Evolutionary conservation across 768 basidiomycete genomes (phyloP), one percentile per base, ranked within the genome.

Genomic region (Pisolithus tinctorius): DNA sequence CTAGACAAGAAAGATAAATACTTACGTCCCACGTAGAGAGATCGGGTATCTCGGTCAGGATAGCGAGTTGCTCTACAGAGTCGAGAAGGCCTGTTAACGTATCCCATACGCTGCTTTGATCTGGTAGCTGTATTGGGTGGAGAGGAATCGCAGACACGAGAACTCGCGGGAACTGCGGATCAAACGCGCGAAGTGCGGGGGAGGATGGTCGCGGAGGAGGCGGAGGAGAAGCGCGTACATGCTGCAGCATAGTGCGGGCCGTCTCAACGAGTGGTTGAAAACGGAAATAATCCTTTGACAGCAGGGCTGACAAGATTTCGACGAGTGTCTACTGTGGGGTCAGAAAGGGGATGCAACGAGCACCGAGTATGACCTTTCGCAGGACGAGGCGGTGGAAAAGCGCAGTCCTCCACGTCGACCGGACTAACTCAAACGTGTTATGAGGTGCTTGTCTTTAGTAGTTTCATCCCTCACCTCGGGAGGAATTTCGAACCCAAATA

Each of bases 91-190:
- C 63, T 6, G 71, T 63, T 1, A 88, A 56, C 1, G 71, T 68
- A 26, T 73, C 58, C 79, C 84, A 90, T 0, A 75, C 78, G 2
- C 71, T 62, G 29, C 75, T 68, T 44, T 75, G 68, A 4, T 75
- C 58, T 0, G 80, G 79, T 1, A 83, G 59, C 25, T 72, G 67
- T 8, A 88, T 68, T 4, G 80, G 68, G 17, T 84, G 79, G 17
- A 86, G 76, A 0, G 88, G 88, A 57, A 86, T 78, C 50, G 78
- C 80, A 29, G 80, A 83, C 43, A 80, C 80, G 2, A 91, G 71
- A 26, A 75, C 73, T n/a, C 87, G 81, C 2, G 80, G 76, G 44
- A 88, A 77, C 47, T 76, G 72, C 0, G 84, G 81, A 57, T 90
- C 86, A 45, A 90, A 86, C 1, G 78, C 79, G 3, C 74, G 66